Conservation (phyloP, 306 rosid genomes). For the Quercus suber region DNA sequence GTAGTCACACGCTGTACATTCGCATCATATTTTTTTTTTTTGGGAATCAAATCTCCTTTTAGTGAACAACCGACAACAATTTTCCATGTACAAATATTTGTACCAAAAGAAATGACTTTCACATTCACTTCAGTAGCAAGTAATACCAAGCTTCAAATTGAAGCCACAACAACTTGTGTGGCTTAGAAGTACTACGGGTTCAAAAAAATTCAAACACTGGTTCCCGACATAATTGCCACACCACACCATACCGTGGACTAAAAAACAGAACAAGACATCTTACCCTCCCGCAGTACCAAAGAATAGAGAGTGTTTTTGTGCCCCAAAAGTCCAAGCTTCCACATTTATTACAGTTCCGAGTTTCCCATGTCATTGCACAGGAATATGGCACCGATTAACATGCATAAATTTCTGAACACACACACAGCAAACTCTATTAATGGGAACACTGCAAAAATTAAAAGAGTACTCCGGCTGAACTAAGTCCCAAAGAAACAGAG, state of each 20-base stretch:
- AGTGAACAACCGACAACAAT: not conserved
- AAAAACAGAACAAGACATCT: not conserved
- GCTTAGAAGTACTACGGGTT: not conserved
- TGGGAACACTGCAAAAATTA: not conserved
- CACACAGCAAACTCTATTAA: not conserved
- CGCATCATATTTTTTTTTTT: not conserved
- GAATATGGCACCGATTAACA: not conserved
- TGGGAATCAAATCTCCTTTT: not conserved
- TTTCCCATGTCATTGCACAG: not conserved
- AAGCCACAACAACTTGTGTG: not conserved
- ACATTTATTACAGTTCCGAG: not conserved
- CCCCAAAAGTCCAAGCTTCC: no score
- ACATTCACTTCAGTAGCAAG: not conserved
- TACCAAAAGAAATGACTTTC: not conserved
- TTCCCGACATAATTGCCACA: not conserved
- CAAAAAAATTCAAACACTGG: not conserved
- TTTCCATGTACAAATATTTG: not conserved
- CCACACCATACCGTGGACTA: not conserved
- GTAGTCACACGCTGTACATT: not conserved
- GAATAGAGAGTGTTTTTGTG: no score
- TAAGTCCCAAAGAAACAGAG: not conserved
- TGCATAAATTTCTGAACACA: not conserved
- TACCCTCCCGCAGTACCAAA: no score
- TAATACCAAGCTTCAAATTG: not conserved
- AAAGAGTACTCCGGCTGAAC: not conserved